A percentile compares a stretch with the other conserved stretches of the same genome.
These are phyloP conservation scores for Omphalea diandra DNA, from an alignment of 441 rosid species.

Conservation along the genomic window DNA sequence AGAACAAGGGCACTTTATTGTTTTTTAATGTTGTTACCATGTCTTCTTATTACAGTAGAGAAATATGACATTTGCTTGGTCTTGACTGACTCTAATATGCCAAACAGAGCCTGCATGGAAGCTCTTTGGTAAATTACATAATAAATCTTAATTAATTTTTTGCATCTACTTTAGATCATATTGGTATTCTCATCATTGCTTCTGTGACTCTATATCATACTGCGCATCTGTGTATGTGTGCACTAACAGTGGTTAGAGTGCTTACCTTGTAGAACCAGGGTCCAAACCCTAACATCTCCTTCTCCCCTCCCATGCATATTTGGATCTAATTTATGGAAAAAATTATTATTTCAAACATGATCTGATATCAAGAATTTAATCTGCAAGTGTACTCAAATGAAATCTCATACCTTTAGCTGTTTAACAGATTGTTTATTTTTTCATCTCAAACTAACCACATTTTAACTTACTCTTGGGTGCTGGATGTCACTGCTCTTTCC, in stretches of 20 bases:
- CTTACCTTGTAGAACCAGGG: too few relatives aligned
- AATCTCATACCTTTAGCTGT: not conserved
- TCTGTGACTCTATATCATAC: not conserved
- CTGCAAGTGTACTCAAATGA: not conserved
- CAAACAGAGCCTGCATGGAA: not conserved
- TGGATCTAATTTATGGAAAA: not conserved
- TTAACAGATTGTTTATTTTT: not conserved
- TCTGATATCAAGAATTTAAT: not conserved
- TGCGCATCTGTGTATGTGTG: not conserved
- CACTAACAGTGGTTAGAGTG: not conserved
- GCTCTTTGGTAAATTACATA: not conserved
- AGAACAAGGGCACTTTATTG: not conserved
- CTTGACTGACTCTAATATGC: not conserved
- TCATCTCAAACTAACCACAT: not conserved
- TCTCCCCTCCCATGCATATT: not conserved
- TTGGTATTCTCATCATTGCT: not conserved
- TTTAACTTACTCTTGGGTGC: not conserved
- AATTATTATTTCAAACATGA: not conserved
- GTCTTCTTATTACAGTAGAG: not conserved
- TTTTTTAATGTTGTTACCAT: not conserved
- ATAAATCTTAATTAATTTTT: not conserved
- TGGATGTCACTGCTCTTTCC: not conserved
- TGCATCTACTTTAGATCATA: not conserved
- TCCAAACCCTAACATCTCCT: not conserved
- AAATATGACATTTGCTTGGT: not conserved